Evolutionary conservation across 2,329 filamentous ascomycete species (phyloP).

Genomic region (Dothidotthia symphoricarpi): DNA sequence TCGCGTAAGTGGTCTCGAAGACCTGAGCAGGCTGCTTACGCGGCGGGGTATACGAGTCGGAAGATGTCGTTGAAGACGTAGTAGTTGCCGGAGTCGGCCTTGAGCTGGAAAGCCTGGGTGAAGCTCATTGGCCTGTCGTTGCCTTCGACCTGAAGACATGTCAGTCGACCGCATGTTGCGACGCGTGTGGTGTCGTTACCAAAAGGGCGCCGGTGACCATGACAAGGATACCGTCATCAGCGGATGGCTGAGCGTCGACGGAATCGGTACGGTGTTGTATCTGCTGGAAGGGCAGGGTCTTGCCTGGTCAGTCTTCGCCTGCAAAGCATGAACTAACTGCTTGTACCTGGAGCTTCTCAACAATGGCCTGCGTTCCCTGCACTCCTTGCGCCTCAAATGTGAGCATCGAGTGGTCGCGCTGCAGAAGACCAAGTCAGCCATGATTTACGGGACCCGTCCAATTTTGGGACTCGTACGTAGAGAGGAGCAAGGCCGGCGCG

Average conservation of each 20-base stretch:
- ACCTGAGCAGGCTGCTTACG: constrained; percentile 20
- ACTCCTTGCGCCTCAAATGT: constrained; percentile 77
- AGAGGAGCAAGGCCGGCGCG: constrained; percentile 64
- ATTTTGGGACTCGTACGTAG: constrained; percentile 65
- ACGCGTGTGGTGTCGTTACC: constrained; percentile 52
- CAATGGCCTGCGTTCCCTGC: constrained; percentile 64
- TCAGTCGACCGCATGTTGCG: constrained; percentile 8
- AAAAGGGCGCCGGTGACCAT: constrained; percentile 83
- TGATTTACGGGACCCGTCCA: not conserved
- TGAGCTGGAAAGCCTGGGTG: constrained; percentile 83
- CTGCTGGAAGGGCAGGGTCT: constrained; percentile 78
- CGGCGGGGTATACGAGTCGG: constrained; percentile 71
- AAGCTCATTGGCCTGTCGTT: constrained; percentile 86
- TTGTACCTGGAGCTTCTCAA: constrained; percentile 77
- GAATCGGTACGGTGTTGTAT: constrained; percentile 76
- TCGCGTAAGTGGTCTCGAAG: constrained; percentile 7
- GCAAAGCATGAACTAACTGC: not conserved
- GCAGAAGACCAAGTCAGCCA: constrained; percentile 16
- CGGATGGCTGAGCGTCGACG: constrained; percentile 78
- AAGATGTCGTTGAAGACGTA: constrained; percentile 95
- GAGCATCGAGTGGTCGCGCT: constrained; percentile 86
- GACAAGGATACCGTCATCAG: constrained; percentile 70
- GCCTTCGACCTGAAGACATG: constrained; percentile 68
- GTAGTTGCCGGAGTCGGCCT: constrained; percentile 67
- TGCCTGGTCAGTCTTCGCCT: constrained; percentile 21